phyloP scores from a whole-genome alignment of 768 basidiomycete species.

The Nevesoporus exiguus region DNA sequence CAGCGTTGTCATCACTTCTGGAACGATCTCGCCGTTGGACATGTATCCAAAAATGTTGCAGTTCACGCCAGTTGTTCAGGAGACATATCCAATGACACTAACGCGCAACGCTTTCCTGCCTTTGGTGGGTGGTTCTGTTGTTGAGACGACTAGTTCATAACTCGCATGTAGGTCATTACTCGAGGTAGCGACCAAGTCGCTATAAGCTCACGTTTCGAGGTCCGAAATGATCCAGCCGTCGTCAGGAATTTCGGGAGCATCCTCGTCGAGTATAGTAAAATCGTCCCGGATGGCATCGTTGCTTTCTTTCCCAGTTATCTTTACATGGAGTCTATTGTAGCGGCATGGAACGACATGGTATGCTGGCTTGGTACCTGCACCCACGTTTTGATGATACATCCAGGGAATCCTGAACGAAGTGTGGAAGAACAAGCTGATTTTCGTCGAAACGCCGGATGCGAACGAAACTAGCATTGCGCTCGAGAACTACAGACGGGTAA shows the following conservation, averaged over 20 bases:
- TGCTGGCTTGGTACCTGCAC: conserved; percentile 23
- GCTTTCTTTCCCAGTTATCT: conserved; percentile 99
- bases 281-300: conserved; percentile 97
- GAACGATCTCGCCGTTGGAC: conserved; percentile 96
- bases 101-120: conserved; percentile 96
- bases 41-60: conserved; percentile 99
- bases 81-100: conserved; percentile 97
- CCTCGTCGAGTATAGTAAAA: conserved; percentile 95
- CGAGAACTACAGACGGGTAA: conserved; percentile 92
- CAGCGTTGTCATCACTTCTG: conserved; percentile 97
- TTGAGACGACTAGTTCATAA: background rate
- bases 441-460: conserved; percentile 98
- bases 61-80: conserved; percentile 94
- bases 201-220: conserved; percentile 97
- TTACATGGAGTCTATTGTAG: conserved; percentile 99
- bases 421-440: conserved; percentile 99
- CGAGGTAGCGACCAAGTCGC: conserved; percentile 98
- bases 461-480: conserved; percentile 98
- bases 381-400: background rate
- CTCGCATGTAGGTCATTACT: conserved; percentile 75
- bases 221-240: conserved; percentile 97
- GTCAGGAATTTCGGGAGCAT: conserved; percentile 99
- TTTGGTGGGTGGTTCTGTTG: conserved; percentile 53
- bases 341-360: conserved; percentile 99
- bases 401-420: conserved; percentile 99